phyloP scores from a whole-genome alignment of 257 asterid species.

The Handroanthus guayacan region DNA sequence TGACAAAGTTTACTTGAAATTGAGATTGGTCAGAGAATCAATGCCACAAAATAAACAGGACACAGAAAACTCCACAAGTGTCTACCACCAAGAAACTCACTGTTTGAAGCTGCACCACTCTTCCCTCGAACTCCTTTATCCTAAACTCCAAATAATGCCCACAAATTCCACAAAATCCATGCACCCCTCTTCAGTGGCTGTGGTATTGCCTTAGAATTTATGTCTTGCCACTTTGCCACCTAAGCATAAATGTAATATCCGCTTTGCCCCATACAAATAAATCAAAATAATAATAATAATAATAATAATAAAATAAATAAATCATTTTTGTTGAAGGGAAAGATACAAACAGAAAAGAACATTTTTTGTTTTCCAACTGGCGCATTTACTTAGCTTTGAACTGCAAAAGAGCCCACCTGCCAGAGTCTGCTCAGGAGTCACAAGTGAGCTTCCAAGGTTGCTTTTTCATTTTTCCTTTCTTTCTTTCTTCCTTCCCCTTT shows the following conservation, averaged over 20 bases:
- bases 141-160: conserved; percentile 42
- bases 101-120: conserved; percentile 43
- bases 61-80: not conserved
- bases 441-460: conserved; percentile 37
- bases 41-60: no score
- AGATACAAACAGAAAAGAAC: not conserved
- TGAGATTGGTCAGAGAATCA: no score
- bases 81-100: not conserved
- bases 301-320: conserved; percentile 7
- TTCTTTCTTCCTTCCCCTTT: no score
- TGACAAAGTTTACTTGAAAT: no score
- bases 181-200: conserved; percentile 44
- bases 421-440: conserved; percentile 28
- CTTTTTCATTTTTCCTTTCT: not conserved
- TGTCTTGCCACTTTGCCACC: conserved; percentile 47
- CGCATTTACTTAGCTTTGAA: not conserved
- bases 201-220: conserved; percentile 38
- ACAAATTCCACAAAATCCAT: conserved; percentile 32
- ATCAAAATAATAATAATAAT: not conserved
- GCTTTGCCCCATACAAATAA: conserved; percentile 2
- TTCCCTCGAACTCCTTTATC: conserved; percentile 35
- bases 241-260: conserved; percentile 33
- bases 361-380: not conserved
- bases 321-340: not conserved
- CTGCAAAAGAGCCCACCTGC: conserved; percentile 12